Percentiles rank a stretch among this genome's conserved stretches.
Conservation (phyloP, 805 yeast genomes). For the Starmerella gropengiesseri region DNA sequence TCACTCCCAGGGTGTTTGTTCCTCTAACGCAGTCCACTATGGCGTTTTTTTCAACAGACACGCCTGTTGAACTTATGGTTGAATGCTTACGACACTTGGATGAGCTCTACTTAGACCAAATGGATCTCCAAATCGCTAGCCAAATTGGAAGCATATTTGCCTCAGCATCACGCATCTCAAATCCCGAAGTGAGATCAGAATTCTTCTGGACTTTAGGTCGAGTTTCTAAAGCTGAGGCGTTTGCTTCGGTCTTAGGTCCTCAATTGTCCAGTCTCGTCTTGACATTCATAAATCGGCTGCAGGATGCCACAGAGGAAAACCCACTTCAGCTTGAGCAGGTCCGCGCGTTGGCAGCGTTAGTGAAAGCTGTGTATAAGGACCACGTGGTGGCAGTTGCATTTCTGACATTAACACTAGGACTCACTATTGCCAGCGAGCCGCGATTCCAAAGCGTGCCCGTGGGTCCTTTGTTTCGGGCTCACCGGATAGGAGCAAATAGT, state of each 20-base stretch:
- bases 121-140: not conserved
- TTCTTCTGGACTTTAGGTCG: not conserved
- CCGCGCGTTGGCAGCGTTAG: not conserved
- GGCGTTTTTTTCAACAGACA: not conserved
- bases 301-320: not conserved
- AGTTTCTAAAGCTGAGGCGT: not conserved
- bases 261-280: constrained; percentile 2
- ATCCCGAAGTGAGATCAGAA: not conserved
- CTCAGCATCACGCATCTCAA: not conserved
- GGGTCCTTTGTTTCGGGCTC: too few species aligned
- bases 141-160: constrained; percentile 3
- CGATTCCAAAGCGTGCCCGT: too few species aligned
- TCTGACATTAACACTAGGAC: too few species aligned
- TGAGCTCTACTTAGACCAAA: not conserved
- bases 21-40: constrained; percentile 1
- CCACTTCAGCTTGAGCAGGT: not conserved
- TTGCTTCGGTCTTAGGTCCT: not conserved
- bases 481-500: too few species aligned
- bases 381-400: too few species aligned
- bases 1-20: not conserved
- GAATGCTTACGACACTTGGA: not conserved
- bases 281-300: not conserved
- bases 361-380: too few species aligned
- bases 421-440: too few species aligned
- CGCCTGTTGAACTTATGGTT: not conserved